Evolutionary conservation across 2,329 filamentous ascomycete genomes (phyloP).

Genomic region (Tympanopsis confertula): DNA sequence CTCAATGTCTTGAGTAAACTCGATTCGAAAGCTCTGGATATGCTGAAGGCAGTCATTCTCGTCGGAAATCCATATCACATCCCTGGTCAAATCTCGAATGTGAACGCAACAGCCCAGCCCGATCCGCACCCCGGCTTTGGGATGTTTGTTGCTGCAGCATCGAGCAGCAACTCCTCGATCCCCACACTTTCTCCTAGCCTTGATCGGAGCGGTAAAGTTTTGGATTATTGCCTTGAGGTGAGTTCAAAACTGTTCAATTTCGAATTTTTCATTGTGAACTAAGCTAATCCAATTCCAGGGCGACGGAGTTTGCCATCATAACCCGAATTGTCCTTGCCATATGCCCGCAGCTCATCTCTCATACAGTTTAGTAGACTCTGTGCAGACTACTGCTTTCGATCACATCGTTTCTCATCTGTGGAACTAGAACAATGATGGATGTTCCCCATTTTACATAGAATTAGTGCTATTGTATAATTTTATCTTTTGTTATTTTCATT

Average conservation of each 20-base stretch:
- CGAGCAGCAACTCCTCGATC: background rate
- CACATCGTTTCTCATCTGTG: background rate
- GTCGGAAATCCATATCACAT: background rate
- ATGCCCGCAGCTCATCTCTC: background rate
- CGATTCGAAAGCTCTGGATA: background rate
- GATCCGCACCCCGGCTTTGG: background rate
- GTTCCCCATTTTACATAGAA: background rate
- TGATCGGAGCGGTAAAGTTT: background rate
- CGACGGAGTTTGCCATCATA: background rate
- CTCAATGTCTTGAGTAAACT: background rate
- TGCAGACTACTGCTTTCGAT: background rate
- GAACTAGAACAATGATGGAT: background rate
- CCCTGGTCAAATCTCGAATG: background rate
- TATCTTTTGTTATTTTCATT: slow-evolving; percentile 1
- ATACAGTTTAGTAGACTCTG: background rate
- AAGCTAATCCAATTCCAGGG: background rate
- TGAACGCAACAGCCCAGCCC: background rate
- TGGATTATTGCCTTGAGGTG: background rate
- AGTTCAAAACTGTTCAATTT: background rate
- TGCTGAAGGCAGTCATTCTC: background rate
- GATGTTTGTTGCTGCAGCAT: background rate
- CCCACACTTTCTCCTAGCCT: background rate
- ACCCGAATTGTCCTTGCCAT: background rate
- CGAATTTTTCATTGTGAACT: background rate
- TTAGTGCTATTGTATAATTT: slow-evolving; percentile 2